Percentiles rank a stretch among this genome's conserved stretches.
These are phyloP conservation scores for Yarrowia deformans DNA, from an alignment of 805 yeast genomes.

Conservation along the genomic window DNA sequence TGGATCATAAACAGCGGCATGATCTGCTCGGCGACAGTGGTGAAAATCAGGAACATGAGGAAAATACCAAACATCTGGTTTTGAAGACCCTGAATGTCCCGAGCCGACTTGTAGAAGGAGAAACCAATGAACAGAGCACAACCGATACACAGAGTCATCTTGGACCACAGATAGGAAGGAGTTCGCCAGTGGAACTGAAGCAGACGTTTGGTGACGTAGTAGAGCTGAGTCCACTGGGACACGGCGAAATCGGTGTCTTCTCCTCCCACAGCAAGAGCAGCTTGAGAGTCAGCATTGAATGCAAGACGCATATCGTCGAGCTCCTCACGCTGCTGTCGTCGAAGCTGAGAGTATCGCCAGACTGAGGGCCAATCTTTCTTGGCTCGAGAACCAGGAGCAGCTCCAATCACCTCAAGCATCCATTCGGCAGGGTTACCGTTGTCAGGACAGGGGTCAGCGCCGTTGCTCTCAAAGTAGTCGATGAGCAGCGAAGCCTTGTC, in stretches of 20 bases:
- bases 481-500: slow-evolving; percentile 63
- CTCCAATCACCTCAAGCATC: slow-evolving; percentile 74
- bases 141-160: slow-evolving; percentile 59
- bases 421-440: slow-evolving; percentile 87
- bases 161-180: slow-evolving; percentile 66
- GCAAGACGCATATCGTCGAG: slow-evolving; percentile 67
- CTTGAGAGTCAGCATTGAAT: slow-evolving; percentile 53
- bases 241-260: slow-evolving; percentile 57
- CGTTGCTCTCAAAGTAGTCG: slow-evolving; percentile 69
- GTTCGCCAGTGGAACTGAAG: slow-evolving; percentile 70
- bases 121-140: slow-evolving; percentile 71
- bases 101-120: slow-evolving; percentile 69
- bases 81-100: slow-evolving; percentile 73
- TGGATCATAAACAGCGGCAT: slow-evolving; percentile 66
- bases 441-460: slow-evolving; percentile 70
- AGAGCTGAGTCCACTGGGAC: slow-evolving; percentile 53
- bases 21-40: slow-evolving; percentile 66
- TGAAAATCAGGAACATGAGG: slow-evolving; percentile 66
- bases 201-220: slow-evolving; percentile 60
- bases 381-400: slow-evolving; percentile 51
- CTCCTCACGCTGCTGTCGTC: slow-evolving; percentile 63
- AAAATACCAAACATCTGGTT: slow-evolving; percentile 82
- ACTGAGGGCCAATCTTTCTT: slow-evolving; percentile 60
- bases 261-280: slow-evolving; percentile 48
- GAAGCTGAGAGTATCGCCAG: slow-evolving; percentile 76